Percentiles rank a stretch among this genome's conserved stretches.
Conservation (phyloP, 352 stramenopile genomes). For the Lagenidium giganteum region DNA sequence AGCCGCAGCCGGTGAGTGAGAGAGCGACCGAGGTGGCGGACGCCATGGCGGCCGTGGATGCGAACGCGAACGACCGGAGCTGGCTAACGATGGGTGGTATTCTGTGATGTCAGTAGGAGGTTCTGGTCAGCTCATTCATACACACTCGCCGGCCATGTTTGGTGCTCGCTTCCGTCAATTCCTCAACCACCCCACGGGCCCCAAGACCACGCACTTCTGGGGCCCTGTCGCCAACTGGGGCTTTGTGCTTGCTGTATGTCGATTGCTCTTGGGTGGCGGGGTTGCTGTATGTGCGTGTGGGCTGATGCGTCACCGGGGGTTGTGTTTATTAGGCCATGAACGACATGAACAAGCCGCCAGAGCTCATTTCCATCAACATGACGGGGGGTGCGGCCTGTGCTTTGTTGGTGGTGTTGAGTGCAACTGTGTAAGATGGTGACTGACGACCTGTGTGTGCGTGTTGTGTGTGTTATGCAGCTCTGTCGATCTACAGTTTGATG, state of each 20-base stretch:
- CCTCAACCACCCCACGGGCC: conserved; percentile 75
- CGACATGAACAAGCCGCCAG: conserved; percentile 79
- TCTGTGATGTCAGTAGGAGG: too few relatives aligned
- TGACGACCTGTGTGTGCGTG: background rate
- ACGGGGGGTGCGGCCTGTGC: conserved; percentile 43
- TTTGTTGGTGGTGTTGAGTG: conserved; percentile 1
- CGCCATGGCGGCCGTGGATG: too few relatives aligned
- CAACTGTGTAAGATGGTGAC: too few relatives aligned
- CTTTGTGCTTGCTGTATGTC: conserved; percentile 74
- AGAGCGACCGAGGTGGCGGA: too few relatives aligned
- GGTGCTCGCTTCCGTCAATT: conserved; percentile 52
- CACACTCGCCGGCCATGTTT: too few relatives aligned
- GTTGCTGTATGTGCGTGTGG: too few relatives aligned
- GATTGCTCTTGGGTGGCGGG: background rate
- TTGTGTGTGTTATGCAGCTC: conserved; percentile 23
- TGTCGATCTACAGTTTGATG: conserved; percentile 82
- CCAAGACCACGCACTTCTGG: conserved; percentile 88
- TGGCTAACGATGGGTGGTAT: too few relatives aligned
- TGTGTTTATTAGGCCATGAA: conserved; percentile 63
- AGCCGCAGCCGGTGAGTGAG: too few relatives aligned
- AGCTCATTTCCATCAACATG: conserved; percentile 87
- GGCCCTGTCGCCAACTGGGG: conserved; percentile 86
- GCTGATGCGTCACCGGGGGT: conserved; percentile 4
- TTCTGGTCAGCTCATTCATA: too few relatives aligned
- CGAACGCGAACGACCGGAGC: too few relatives aligned